Conservation (phyloP, 2,329 filamentous ascomycete species). For the Epichloe aotearoae region DNA sequence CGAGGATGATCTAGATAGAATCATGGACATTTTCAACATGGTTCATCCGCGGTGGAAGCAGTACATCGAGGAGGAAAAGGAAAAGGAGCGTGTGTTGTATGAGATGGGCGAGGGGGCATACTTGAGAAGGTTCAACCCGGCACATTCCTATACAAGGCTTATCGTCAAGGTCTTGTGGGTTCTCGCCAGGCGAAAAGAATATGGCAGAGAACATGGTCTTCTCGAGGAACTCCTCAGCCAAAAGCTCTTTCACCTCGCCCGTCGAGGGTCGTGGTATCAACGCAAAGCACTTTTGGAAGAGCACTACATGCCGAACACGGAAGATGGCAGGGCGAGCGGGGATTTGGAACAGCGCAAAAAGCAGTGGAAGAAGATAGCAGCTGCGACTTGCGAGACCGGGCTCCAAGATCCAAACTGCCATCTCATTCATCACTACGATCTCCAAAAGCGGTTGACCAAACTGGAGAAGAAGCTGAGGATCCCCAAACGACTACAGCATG, state of each 20-base stretch:
- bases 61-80: conserved; percentile 59
- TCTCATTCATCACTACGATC: conserved; percentile 82
- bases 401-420: conserved; percentile 84
- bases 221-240: conserved; percentile 66
- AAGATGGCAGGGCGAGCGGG: conserved; percentile 24
- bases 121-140: conserved; percentile 76
- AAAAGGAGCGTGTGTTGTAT: conserved; percentile 65
- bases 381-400: conserved; percentile 71
- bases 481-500: conserved; percentile 75
- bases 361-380: conserved; percentile 66
- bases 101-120: conserved; percentile 80
- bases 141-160: conserved; percentile 86
- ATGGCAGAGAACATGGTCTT: conserved; percentile 62
- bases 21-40: conserved; percentile 59
- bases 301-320: conserved; percentile 70
- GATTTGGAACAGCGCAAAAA: conserved; percentile 51
- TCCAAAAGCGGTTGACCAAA: conserved; percentile 88
- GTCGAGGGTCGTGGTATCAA: conserved; percentile 88
- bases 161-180: conserved; percentile 75
- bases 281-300: conserved; percentile 89
- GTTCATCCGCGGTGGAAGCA: conserved; percentile 71
- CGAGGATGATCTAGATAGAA: conserved; percentile 49
- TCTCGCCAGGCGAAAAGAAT: conserved; percentile 68
- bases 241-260: conserved; percentile 69
- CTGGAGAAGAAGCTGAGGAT: conserved; percentile 76